Conservation (phyloP, 345 rosid genomes). For the Gossypium bickii region DNA sequence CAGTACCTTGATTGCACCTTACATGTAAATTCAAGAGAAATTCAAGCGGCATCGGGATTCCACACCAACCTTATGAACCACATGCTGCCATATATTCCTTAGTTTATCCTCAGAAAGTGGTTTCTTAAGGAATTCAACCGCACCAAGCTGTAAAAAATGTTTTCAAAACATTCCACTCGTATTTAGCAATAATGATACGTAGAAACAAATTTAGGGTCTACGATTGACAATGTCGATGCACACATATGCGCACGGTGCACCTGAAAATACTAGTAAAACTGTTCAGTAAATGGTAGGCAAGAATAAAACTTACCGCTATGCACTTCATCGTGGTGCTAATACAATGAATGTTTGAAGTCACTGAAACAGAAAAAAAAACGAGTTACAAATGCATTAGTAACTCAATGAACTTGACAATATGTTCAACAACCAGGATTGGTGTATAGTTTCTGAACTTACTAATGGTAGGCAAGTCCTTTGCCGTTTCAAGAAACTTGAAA, state of each 20-base stretch:
- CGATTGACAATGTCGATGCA: neutral
- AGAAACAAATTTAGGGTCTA: neutral
- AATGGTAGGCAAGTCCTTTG: conserved; percentile 75
- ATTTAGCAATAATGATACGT: neutral
- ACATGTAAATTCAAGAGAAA: neutral
- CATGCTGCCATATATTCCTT: conserved; percentile 93
- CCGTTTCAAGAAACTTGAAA: conserved; percentile 75
- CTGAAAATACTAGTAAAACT: neutral
- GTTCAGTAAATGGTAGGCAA: neutral
- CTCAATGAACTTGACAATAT: neutral
- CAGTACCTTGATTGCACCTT: neutral
- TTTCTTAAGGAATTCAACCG: conserved; percentile 86
- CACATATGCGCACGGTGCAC: neutral
- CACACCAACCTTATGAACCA: conserved; percentile 73
- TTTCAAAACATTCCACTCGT: conserved; percentile 17
- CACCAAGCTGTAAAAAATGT: conserved; percentile 70
- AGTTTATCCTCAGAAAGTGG: conserved; percentile 78
- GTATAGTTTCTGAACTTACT: conserved; percentile 46
- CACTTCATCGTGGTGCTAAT: conserved; percentile 85
- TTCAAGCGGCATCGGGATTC: neutral
- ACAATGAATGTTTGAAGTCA: conserved; percentile 73
- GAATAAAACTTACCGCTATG: conserved; percentile 64
- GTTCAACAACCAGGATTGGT: neutral
- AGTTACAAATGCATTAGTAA: conserved; percentile 21
- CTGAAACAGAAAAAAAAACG: conserved; percentile 39